phyloP scores from a whole-genome alignment of 2,329 filamentous ascomycete genomes.

The Albophoma yamanashiensis region DNA sequence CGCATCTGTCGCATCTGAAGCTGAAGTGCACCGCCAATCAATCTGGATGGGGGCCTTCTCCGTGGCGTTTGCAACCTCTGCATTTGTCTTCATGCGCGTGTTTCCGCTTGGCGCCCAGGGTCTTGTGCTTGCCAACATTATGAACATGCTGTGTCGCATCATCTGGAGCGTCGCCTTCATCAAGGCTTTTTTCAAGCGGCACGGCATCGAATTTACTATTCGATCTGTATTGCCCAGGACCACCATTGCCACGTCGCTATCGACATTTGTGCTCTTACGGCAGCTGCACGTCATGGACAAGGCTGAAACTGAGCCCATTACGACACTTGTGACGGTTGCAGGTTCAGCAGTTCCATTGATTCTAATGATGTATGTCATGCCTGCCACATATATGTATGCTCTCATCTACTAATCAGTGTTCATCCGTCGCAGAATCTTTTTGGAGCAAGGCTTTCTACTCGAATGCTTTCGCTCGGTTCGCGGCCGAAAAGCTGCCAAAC shows the following conservation, averaged over 20 bases:
- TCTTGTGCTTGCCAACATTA: slow-evolving; percentile 73
- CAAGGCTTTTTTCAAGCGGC: slow-evolving; percentile 43
- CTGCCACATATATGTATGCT: slow-evolving; percentile 5
- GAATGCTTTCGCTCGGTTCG: slow-evolving; percentile 36
- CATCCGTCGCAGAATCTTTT: slow-evolving; percentile 30
- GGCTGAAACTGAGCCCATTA: slow-evolving; percentile 16
- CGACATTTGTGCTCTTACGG: slow-evolving; percentile 15
- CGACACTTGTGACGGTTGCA: slow-evolving; percentile 34
- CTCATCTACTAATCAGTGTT: slow-evolving; percentile 12
- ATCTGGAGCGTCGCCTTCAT: slow-evolving; percentile 73
- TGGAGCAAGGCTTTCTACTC: slow-evolving; percentile 43
- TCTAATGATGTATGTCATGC: slow-evolving; percentile 46
- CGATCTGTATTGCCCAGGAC: slow-evolving; percentile 16
- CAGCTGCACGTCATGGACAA: slow-evolving; percentile 13
- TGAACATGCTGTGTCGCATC: slow-evolving; percentile 85
- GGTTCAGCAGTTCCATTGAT: slow-evolving; percentile 40
- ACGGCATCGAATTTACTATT: slow-evolving; percentile 23
- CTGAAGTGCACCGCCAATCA: slow-evolving; percentile 67
- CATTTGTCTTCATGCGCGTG: slow-evolving; percentile 64
- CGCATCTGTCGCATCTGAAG: slow-evolving; percentile 67
- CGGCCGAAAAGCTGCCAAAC: slow-evolving; percentile 18
- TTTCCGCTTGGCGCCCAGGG: slow-evolving; percentile 64
- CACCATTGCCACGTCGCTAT: slow-evolving; percentile 15
- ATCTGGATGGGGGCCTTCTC: slow-evolving; percentile 80
- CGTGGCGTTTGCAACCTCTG: slow-evolving; percentile 59